These are phyloP conservation scores for Venturia asperata DNA, from an alignment of 2,329 filamentous ascomycete species.

Conservation along the genomic window DNA sequence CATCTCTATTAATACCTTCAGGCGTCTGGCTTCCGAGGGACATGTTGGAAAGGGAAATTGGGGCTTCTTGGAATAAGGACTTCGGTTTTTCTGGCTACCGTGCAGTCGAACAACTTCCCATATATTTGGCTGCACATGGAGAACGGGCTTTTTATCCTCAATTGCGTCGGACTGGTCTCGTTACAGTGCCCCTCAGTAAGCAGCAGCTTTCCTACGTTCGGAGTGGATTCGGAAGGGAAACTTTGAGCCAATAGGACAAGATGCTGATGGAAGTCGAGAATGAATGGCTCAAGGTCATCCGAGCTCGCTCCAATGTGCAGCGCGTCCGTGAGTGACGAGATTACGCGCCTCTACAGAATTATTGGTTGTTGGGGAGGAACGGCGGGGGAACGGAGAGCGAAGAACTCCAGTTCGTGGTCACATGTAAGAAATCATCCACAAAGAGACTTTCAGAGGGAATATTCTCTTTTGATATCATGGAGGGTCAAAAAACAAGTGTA, in stretches of 20 bases:
- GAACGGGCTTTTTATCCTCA: background rate
- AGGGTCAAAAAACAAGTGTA: too few species aligned
- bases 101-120: background rate
- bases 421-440: too few species aligned
- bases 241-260: too few species aligned
- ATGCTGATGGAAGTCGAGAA: background rate
- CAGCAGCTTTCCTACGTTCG: background rate
- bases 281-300: background rate
- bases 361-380: too few species aligned
- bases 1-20: background rate
- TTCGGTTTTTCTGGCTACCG: background rate
- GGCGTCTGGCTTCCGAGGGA: background rate
- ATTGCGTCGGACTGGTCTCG: background rate
- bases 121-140: background rate
- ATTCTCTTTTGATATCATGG: too few species aligned
- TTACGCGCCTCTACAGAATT: too few species aligned
- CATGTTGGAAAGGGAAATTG: background rate
- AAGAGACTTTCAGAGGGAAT: too few species aligned
- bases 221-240: too few species aligned
- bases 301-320: background rate
- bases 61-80: background rate
- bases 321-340: background rate
- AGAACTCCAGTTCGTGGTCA: too few species aligned
- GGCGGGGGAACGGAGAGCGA: too few species aligned
- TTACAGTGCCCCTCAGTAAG: background rate